A percentile compares a stretch with the other conserved stretches of the same genome.
Conservation (phyloP, 148 eudicot genomes). For the Chenopodium formosanum region DNA sequence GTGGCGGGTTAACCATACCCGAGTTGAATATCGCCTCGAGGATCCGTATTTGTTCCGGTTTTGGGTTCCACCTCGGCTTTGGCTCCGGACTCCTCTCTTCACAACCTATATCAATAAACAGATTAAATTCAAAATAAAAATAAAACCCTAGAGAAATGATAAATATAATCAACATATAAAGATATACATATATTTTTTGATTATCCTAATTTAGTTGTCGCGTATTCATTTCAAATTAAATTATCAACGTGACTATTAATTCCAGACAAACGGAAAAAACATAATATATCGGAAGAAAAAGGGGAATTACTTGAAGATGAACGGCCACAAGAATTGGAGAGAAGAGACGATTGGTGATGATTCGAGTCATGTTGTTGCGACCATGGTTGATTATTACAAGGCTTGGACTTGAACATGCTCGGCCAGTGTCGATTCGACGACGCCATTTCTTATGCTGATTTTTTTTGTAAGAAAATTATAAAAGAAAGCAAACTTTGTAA, state of each 20-base stretch:
- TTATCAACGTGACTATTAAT: neutral
- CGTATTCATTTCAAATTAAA: neutral
- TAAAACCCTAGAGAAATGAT: conserved; percentile 23
- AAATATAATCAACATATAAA: too few relatives aligned
- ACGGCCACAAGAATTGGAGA: conserved; percentile 33
- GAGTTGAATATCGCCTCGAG: conserved; percentile 92
- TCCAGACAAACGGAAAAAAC: neutral
- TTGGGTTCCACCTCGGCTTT: conserved; percentile 96
- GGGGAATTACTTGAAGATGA: conserved; percentile 31
- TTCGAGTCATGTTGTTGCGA: conserved; percentile 37
- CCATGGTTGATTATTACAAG: conserved; percentile 55
- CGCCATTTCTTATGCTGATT: conserved; percentile 44
- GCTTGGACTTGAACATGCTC: conserved; percentile 94
- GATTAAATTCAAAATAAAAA: neutral
- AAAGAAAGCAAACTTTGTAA: neutral
- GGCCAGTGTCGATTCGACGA: conserved; percentile 98
- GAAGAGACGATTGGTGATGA: conserved; percentile 31
- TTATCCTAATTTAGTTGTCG: too few relatives aligned
- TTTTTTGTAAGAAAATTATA: conserved; percentile 7
- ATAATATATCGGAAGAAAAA: conserved; percentile 38
- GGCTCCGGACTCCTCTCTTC: conserved; percentile 90
- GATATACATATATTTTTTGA: too few relatives aligned
- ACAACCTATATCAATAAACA: conserved; percentile 27
- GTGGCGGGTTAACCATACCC: conserved; percentile 92
- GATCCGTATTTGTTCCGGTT: conserved; percentile 90